These are phyloP conservation scores for Leccinum ochraceum DNA, from an alignment of 768 basidiomycete species.

Conservation along the genomic window DNA sequence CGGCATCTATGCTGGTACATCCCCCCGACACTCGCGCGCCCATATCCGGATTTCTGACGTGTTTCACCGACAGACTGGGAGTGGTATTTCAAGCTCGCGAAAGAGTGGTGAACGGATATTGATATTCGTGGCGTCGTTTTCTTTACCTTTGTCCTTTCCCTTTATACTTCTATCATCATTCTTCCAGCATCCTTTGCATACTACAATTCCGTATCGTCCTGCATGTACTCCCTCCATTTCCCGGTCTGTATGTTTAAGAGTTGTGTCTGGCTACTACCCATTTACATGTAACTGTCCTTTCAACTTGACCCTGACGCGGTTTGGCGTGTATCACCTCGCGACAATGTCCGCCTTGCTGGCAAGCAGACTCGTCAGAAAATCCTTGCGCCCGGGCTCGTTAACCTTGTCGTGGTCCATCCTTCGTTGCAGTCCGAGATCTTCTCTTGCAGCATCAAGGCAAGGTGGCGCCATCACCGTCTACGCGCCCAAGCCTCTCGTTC, in stretches of 20 bases:
- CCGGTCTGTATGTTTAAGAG: slow-evolving; percentile 22
- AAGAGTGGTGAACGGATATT: slow-evolving; percentile 71
- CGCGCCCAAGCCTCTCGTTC: slow-evolving; percentile 13
- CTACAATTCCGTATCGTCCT: slow-evolving; percentile 19
- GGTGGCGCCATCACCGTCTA: background rate
- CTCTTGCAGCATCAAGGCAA: background rate
- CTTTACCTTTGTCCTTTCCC: slow-evolving; percentile 2
- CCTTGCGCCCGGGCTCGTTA: slow-evolving; percentile 1
- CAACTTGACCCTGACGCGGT: background rate
- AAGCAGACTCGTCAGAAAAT: slow-evolving; percentile 3
- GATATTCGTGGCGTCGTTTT: slow-evolving; percentile 8
- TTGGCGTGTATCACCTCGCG: background rate
- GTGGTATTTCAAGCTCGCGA: slow-evolving; percentile 89
- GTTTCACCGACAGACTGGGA: slow-evolving; percentile 32
- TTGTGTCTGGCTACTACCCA: slow-evolving; percentile 13
- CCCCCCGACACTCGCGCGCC: background rate
- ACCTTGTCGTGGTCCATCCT: slow-evolving; percentile 1
- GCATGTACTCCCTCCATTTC: slow-evolving; percentile 29
- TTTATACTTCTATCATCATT: slow-evolving; percentile 22
- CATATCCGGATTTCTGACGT: slow-evolving; percentile 12
- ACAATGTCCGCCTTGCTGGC: slow-evolving; percentile 18
- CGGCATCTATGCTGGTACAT: slow-evolving; percentile 73
- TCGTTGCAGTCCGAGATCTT: background rate
- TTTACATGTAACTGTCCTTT: background rate
- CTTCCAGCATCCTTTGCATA: slow-evolving; percentile 32